Base-by-base conservation (phyloP, 768 basidiomycete species). In the Leccinum incarnatum region DNA sequence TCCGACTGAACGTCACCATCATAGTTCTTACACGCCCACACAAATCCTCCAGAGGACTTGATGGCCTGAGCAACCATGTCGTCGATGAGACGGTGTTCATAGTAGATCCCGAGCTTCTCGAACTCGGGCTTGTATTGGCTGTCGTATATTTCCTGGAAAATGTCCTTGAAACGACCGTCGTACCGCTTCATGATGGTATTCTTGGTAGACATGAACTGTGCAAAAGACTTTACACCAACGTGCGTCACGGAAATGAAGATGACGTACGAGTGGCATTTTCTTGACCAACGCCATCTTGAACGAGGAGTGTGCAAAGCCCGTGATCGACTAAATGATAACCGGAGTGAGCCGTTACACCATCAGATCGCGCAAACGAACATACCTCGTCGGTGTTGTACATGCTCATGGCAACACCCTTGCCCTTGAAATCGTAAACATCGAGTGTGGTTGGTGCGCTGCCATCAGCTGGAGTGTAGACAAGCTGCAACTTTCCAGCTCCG, bases 311-410 rank as follows among this genome's bases (percentile, higher is more conserved):
- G 97, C 96, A 70, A 99, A 99, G 21, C 96, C 96, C 17, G 78
- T 80, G 67, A 99, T 98, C 1, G 91, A 95, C 88, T 93, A 61
- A 14, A 59, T 2, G 42, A 34, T 27, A 42, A 34, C 25, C 47
- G 47, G 49, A 40, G 51, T 52, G 42, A 59, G 34, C 32, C 5
- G 4, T 5, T 14, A 29, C 29, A 42, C 45, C 8, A 9, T 21
- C 27, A 19, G 25, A 51, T 30, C 19, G 8, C 36, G 29, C 15
- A 4, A 51, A 32, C 11, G 63, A 19, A 63, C 75, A 25, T 62
- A 90, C 91, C 67, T 96, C 94, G 64, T 98, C 94, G 6, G 95
- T 98, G 77, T 98, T 98, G 79, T 98, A 98, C 97, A 98, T 98
- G 70, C 87, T 83, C 83, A 99, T 85, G 4, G 95, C 95, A 32